These are phyloP conservation scores for Coniosporium tulheliwenetii DNA, from an alignment of 2,329 filamentous ascomycete species.

Conservation along the genomic window DNA sequence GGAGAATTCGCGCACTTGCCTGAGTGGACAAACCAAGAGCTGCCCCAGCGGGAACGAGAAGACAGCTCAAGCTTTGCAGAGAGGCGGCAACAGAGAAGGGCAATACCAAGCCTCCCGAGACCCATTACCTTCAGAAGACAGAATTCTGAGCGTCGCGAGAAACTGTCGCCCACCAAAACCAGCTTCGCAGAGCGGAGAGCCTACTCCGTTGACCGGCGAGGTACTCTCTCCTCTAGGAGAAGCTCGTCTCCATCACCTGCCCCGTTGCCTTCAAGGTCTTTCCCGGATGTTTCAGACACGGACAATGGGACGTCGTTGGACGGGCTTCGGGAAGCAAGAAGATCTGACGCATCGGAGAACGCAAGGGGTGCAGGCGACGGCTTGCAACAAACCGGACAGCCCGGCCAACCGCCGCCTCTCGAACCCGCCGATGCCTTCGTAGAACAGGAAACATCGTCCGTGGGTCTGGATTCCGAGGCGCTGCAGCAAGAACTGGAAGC, in stretches of 20 bases:
- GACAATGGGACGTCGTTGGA: neutral
- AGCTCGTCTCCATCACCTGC: conserved; percentile 22
- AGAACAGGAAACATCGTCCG: conserved; percentile 16
- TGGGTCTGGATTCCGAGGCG: conserved; percentile 37
- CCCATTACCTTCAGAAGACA: conserved; percentile 69
- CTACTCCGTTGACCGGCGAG: conserved; percentile 43
- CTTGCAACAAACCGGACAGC: conserved; percentile 1
- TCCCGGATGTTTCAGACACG: conserved; percentile 15
- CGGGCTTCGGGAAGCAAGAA: neutral
- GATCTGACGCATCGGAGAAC: neutral
- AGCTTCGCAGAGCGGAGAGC: conserved; percentile 55
- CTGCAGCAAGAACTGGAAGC: conserved; percentile 71
- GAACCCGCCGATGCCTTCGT: conserved; percentile 12
- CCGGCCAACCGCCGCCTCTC: conserved; percentile 8
- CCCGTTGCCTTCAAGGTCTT: conserved; percentile 21
- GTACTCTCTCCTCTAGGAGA: conserved; percentile 26
- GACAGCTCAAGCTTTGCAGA: conserved; percentile 9
- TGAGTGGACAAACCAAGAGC: conserved; percentile 16
- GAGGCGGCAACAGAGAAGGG: conserved; percentile 31
- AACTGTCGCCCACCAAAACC: conserved; percentile 49
- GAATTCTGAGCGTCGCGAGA: conserved; percentile 63
- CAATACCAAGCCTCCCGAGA: conserved; percentile 65
- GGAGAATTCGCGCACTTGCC: conserved; percentile 10
- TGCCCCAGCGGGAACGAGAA: conserved; percentile 13
- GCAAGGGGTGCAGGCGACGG: neutral